phyloP scores from a whole-genome alignment of 306 rosid species.

The Argentina anserina region DNA sequence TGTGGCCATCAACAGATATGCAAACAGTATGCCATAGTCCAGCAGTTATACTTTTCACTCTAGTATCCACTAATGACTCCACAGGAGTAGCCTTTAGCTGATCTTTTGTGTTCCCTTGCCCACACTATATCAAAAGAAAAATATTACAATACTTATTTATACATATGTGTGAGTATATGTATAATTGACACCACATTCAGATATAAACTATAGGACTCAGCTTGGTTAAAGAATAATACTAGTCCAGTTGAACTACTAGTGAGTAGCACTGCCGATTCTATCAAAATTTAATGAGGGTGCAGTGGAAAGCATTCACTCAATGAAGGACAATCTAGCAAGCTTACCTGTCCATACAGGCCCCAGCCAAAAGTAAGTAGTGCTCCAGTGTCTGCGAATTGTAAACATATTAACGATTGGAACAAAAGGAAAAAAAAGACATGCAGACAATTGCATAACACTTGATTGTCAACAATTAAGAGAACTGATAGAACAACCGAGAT shows the following conservation, averaged over 20 bases:
- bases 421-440: neutral
- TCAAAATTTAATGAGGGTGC: neutral
- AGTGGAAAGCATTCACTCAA: neutral
- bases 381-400: slow-evolving; percentile 58
- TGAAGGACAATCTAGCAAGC: slow-evolving; percentile 15
- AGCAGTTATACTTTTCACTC: slow-evolving; percentile 57
- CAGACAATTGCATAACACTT: neutral
- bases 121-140: slow-evolving; percentile 46
- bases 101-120: slow-evolving; percentile 73
- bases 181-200: neutral
- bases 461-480: neutral
- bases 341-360: slow-evolving; percentile 92
- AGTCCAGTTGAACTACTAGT: neutral
- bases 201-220: neutral
- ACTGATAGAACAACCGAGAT: neutral
- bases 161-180: too few species aligned
- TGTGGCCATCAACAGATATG: slow-evolving; percentile 52
- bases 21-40: slow-evolving; percentile 95
- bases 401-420: slow-evolving; percentile 1
- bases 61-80: slow-evolving; percentile 51
- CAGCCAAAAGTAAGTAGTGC: slow-evolving; percentile 79
- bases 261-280: neutral
- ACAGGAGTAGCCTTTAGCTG: slow-evolving; percentile 66
- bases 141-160: neutral
- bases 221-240: neutral